Conservation (phyloP, 208 protist genomes). For the Herpetomonas tarakana region DNA sequence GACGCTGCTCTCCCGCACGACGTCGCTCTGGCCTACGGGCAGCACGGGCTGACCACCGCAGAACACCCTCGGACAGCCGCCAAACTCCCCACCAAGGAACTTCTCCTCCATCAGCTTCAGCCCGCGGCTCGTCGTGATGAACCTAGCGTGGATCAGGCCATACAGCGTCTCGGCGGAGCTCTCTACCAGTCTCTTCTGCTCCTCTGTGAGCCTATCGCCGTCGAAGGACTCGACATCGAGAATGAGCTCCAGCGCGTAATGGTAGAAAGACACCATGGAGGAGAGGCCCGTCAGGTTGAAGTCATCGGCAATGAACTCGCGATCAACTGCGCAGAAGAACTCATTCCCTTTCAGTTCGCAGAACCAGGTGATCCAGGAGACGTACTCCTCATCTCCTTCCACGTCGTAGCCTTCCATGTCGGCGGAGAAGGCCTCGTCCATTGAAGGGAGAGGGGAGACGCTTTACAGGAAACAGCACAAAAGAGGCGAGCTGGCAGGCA, state of each 20-base stretch:
- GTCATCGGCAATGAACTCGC: constrained; percentile 97
- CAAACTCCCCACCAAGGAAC: constrained; percentile 94
- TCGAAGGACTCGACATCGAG: constrained; percentile 93
- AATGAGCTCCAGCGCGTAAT: constrained; percentile 98
- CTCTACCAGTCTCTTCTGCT: constrained; percentile 96
- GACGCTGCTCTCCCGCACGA: constrained; percentile 90
- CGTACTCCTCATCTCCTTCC: constrained; percentile 90
- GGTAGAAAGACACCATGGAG: constrained; percentile 96
- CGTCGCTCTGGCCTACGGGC: constrained; percentile 95
- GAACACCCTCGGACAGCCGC: constrained; percentile 94
- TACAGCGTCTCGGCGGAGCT: constrained; percentile 97
- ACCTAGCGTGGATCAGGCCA: constrained; percentile 98
- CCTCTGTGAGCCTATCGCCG: constrained; percentile 91
- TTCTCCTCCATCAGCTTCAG: constrained; percentile 97
- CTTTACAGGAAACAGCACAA: background rate
- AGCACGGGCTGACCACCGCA: constrained; percentile 95
- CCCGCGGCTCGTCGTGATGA: constrained; percentile 96
- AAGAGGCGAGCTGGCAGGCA: no score
- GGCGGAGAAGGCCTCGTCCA: constrained; percentile 45
- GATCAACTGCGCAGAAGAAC: constrained; percentile 97
- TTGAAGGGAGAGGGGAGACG: constrained; percentile 2
- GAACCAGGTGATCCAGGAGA: constrained; percentile 97
- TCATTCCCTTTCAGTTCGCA: constrained; percentile 98
- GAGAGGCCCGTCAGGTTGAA: constrained; percentile 98
- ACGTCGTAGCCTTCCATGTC: constrained; percentile 48